A percentile compares a stretch with the other conserved stretches of the same genome.
These are phyloP conservation scores for Brasenia schreberi DNA, from an alignment of 164 flowering plant species.

Conservation along the genomic window DNA sequence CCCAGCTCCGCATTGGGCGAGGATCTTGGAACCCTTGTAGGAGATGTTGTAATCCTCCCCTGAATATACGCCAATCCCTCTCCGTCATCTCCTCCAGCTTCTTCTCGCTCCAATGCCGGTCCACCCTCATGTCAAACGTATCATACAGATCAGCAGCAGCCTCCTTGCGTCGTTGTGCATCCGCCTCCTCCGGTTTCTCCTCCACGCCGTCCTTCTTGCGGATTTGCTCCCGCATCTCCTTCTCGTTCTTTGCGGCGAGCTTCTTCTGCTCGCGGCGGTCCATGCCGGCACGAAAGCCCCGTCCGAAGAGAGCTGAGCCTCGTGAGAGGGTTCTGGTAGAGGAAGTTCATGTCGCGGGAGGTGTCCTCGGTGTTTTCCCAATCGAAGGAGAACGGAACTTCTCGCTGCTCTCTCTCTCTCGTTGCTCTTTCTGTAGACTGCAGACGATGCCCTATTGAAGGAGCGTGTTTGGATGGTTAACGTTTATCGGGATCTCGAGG, in stretches of 20 bases:
- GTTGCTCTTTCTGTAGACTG: too few species aligned
- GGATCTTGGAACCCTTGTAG: constrained; percentile 85
- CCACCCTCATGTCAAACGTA: constrained; percentile 68
- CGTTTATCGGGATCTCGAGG: too few species aligned
- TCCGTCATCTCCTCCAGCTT: constrained; percentile 81
- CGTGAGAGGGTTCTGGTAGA: constrained; percentile 93
- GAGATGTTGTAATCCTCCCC: constrained; percentile 86
- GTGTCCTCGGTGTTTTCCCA: constrained; percentile 98
- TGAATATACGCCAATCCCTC: constrained; percentile 86
- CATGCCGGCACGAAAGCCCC: constrained; percentile 91
- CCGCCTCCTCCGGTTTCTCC: constrained; percentile 72
- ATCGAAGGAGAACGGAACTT: constrained; percentile 85
- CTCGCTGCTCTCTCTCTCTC: constrained; percentile 30
- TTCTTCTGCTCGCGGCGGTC: constrained; percentile 92
- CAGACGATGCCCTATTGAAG: too few species aligned
- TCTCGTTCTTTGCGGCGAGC: constrained; percentile 77
- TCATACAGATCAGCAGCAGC: constrained; percentile 63
- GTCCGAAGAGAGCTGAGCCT: constrained; percentile 81
- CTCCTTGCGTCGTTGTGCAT: constrained; percentile 47
- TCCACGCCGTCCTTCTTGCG: constrained; percentile 65
- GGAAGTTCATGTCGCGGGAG: constrained; percentile 65
- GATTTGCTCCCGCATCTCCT: constrained; percentile 58
- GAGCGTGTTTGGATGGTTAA: too few species aligned
- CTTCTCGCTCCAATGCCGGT: constrained; percentile 82
- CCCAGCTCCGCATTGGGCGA: constrained; percentile 77